Base-by-base conservation (phyloP, 495 filamentous ascomycete genomes). In the Aspergillus funiculosus region DNA sequence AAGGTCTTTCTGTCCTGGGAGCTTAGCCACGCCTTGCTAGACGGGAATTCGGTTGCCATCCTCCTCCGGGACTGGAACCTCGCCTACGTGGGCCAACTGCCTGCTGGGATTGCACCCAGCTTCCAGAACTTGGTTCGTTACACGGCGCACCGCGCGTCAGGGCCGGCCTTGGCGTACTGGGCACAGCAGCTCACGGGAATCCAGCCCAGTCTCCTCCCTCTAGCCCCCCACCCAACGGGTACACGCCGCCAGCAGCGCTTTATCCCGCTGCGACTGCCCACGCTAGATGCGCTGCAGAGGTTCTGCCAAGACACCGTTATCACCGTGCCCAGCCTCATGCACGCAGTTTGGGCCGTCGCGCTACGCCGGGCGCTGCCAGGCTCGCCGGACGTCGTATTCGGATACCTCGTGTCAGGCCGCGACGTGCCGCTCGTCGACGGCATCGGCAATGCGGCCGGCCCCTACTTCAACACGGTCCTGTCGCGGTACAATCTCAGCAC, bases 1-100 rank as follows among this genome's bases (percentile, higher is more conserved):
- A 1, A 50, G 54, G 10, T 65, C 58, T 46, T 66, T 59, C 26
- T 28, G 28, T 10, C 17, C 5, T 39, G 76, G 26, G 70, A 76
- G 17, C 65, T 76, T 39, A 76, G 60, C 54, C 66, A 73, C 52
- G 60, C 71, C 28, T 31, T 70, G 15, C 52, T 57, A 18, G 61
- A 73, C 59, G 68, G 52, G 11, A 46, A 51, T 4, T 62, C 63
- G 2, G 50, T 62, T 10, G 46, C 46, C 9, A 47, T 64, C 27
- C 46, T 64, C 7, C 27, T 59, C 6, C 46, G 46, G 6, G 63
- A 66, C 22, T 49, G 62, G 14, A 46, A 32, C 1, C 13, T 30
- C 3, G 51, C 46, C 5, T 64, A 63, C 22, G 35, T 30, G 32
- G 37, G 29, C 25, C 14, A n/a, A 8, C 31, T 38, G 6, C 4